Conservation (phyloP, 345 rosid species). For the Boechera stricta region DNA sequence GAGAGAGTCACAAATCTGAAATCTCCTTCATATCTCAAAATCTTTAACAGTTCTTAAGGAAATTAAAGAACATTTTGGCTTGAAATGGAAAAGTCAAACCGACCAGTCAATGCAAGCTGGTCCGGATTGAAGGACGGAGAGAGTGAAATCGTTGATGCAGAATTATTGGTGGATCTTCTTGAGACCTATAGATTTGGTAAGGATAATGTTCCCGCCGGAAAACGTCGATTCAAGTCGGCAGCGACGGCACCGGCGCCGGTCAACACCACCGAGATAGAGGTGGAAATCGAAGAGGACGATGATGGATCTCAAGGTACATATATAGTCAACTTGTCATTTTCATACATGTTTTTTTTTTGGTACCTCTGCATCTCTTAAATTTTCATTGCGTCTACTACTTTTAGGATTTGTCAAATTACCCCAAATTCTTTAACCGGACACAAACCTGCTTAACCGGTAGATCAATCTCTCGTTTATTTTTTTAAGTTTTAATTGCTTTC, state of each 20-base stretch:
- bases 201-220: constrained; percentile 16
- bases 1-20: constrained; percentile 18
- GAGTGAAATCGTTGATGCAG: constrained; percentile 36
- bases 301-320: constrained; percentile 38
- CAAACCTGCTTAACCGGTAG: background rate
- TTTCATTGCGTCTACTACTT: constrained; percentile 19
- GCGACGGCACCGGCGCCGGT: constrained; percentile 6
- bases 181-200: constrained; percentile 39
- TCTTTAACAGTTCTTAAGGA: background rate
- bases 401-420: background rate
- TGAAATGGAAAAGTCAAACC: constrained; percentile 28
- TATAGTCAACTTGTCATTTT: constrained; percentile 31
- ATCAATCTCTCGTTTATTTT: constrained; percentile 3
- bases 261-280: background rate
- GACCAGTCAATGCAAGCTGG: constrained; percentile 16
- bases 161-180: constrained; percentile 39
- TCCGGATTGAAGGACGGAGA: constrained; percentile 8
- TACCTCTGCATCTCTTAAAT: background rate
- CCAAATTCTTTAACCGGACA: constrained; percentile 7
- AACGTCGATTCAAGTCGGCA: background rate
- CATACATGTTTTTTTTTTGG: background rate
- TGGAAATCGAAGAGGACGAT: background rate
- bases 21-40: background rate
- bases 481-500: background rate
- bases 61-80: background rate